Evolutionary conservation across 345 rosid genomes (phyloP), one percentile per base, ranked within the genome.

Genomic region (Clausena lansium): DNA sequence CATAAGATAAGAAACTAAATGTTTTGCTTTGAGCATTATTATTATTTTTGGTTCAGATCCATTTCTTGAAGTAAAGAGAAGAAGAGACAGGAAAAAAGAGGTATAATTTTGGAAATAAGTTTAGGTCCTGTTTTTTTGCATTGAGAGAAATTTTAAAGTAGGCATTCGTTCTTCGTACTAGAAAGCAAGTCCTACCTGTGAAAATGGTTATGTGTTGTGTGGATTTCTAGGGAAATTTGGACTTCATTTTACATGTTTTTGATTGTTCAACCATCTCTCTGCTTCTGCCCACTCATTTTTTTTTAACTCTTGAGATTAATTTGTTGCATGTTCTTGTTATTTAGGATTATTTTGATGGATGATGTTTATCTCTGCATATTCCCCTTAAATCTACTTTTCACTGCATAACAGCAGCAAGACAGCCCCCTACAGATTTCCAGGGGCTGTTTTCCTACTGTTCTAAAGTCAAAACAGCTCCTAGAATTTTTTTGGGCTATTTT

Each of bases 11-110:
- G 69, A 65, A n/a, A n/a, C n/a, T n/a, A n/a, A n/a, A n/a, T n/a
- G n/a, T n/a, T n/a, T n/a, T n/a, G n/a, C n/a, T n/a, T 64, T 33
- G 32, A 65, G 30, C 25, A 36, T 73, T 72, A 8, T 73, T n/a
- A n/a, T n/a, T n/a, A n/a, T 59, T 39, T 61, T 47, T 71, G 78
- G 38, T 70, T 69, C 89, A 94, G 98, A 92, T 87, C 89, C 98
- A 35, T 94, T 91, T 74, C 97, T 81, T 73, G 95, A 87, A 84
- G 98, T 94, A 54, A 91, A 86, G 86, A 89, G 97, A 67, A 91
- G 77, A 84, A 87, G 83, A 76, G 96, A 91, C 78, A 88, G 83
- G 89, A 91, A 89, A 87, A 93, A 91, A 83, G 97, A 93, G 97
- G 98, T 91, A 87, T 11, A 57, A 5, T 76, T 73, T 69, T 35